phyloP scores from a whole-genome alignment of 345 rosid species.

The Cochlearia excelsa region DNA sequence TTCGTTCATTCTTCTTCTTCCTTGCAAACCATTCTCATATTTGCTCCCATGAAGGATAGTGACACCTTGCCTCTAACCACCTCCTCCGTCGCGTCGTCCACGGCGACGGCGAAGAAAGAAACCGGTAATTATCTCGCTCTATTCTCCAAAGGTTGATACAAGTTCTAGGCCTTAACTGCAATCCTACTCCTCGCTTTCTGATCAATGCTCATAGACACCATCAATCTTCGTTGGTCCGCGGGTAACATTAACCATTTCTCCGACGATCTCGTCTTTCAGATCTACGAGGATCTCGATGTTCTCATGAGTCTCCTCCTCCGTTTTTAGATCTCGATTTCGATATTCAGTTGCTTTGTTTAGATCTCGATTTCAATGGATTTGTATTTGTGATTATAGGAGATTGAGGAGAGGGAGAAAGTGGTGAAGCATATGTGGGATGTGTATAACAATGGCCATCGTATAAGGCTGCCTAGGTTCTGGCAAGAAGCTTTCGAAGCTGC shows the following conservation, averaged over 20 bases:
- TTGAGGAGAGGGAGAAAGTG: no score
- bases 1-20: no score
- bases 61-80: conserved; percentile 48
- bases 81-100: conserved; percentile 32
- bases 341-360: no score
- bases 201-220: conserved; percentile 78
- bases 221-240: conserved; percentile 76
- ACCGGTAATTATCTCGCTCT: conserved; percentile 45
- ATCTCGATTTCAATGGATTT: no score
- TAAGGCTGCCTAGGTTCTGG: conserved; percentile 73
- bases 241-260: no score
- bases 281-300: conserved; percentile 71
- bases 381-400: conserved; percentile 52
- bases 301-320: conserved; percentile 65
- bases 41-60: conserved; percentile 59
- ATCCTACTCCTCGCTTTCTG: conserved; percentile 68
- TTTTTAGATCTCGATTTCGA: no score
- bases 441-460: no score
- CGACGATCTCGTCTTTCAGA: no score
- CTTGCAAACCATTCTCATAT: not conserved
- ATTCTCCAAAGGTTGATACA: conserved; percentile 61
- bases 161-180: conserved; percentile 76
- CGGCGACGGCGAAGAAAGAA: conserved; percentile 41
- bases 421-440: no score
- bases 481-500: conserved; percentile 80